Percentiles rank a stretch among this genome's conserved stretches.
Evolutionary conservation across 495 filamentous ascomycete genomes (phyloP).

Genomic region (Aspergillus haitiensis): DNA sequence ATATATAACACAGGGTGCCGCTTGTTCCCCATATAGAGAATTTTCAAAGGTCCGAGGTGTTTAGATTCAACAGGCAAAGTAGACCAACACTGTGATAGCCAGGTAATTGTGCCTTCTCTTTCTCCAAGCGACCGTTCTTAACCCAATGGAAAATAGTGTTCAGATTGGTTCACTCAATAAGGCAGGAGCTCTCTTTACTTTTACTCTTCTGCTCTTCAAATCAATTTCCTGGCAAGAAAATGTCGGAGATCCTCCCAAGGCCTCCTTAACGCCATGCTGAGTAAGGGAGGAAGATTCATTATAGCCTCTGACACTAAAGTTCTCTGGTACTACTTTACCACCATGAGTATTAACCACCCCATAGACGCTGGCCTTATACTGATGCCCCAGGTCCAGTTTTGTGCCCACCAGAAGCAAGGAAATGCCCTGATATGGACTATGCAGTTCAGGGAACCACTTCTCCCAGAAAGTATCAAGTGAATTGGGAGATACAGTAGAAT

Average conservation of each 20-base stretch:
- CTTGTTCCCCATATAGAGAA: not conserved
- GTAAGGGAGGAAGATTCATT: not conserved
- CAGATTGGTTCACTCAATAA: too few species aligned
- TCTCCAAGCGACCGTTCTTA: too few species aligned
- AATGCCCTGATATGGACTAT: not conserved
- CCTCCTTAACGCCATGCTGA: not conserved
- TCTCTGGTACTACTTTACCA: not conserved
- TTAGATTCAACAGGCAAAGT: too few species aligned
- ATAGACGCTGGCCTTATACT: not conserved
- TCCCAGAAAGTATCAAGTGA: not conserved
- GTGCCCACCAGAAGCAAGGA: not conserved
- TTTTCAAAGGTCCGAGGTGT: slow-evolving; percentile 5
- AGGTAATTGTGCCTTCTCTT: too few species aligned
- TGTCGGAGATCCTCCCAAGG: not conserved
- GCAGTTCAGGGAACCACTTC: not conserved
- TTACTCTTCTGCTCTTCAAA: too few species aligned
- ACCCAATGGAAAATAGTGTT: too few species aligned
- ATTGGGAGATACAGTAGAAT: not conserved
- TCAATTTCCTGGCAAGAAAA: too few species aligned
- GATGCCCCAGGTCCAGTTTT: not conserved
- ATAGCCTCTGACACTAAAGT: not conserved
- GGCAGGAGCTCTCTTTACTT: not conserved
- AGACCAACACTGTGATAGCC: too few species aligned
- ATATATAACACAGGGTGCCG: too few species aligned
- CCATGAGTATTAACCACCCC: not conserved